These are phyloP conservation scores for Aspergillus sp. DNA, from an alignment of 2,329 filamentous ascomycete species.

Conservation along the genomic window DNA sequence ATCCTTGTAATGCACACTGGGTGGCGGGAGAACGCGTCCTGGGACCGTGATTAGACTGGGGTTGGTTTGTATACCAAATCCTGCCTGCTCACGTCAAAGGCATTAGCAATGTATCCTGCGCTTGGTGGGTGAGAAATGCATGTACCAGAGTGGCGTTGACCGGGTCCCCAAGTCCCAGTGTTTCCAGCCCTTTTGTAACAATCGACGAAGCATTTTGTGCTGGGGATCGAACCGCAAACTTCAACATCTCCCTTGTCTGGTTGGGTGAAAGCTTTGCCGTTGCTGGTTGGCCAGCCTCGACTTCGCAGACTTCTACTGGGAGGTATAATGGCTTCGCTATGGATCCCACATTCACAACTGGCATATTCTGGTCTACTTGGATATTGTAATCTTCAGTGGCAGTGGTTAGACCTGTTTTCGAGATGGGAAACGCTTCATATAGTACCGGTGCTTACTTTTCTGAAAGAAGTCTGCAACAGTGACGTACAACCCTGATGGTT, in stretches of 20 bases:
- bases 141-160: conserved; percentile 47
- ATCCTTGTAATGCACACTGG: conserved; percentile 59
- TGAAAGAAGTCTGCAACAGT: conserved; percentile 54
- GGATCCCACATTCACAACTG: conserved; percentile 67
- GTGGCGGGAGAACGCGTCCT: conserved; percentile 66
- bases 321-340: conserved; percentile 60
- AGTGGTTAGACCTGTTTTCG: not conserved
- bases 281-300: conserved; percentile 65
- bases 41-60: conserved; percentile 66
- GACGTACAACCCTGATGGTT: conserved; percentile 45
- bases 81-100: conserved; percentile 28
- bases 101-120: not conserved
- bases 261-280: conserved; percentile 58
- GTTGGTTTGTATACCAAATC: conserved; percentile 60
- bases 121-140: not conserved
- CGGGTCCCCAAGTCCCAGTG: conserved; percentile 57
- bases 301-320: conserved; percentile 64
- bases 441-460: conserved; percentile 32
- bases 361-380: conserved; percentile 42
- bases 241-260: conserved; percentile 69
- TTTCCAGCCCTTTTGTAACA: conserved; percentile 51
- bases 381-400: conserved; percentile 38
- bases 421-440: not conserved
- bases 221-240: conserved; percentile 68
- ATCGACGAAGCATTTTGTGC: conserved; percentile 68